Base-by-base conservation (phyloP, 345 rosid genomes). In the Brassica carinata region DNA sequence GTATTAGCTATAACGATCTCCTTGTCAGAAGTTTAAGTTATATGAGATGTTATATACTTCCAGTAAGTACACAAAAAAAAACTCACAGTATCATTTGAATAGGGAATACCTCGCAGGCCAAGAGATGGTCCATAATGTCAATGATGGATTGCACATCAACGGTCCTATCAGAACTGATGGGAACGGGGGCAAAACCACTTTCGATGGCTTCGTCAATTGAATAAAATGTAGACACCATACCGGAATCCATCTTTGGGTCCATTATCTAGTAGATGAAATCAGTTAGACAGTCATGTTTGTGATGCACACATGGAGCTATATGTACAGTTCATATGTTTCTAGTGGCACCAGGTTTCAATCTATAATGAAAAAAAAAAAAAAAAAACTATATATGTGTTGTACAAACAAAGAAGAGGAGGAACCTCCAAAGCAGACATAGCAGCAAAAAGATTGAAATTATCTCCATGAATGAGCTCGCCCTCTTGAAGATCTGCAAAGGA, bases 391-490 rank as follows among this genome's bases (percentile, higher is more conserved):
- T 8, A 59, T 19, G 11, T 3, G 1, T 61, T 10, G 43, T n/a
- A 43, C 15, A 17, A 27, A 73, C n/a, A 40, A 73, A 8, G 15
- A 64, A 13, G 43, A 14, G 61, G 7, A n/a, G 29, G 63, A 81
- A 95, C 99, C 99, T 95, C 99, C 64, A 95, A 83, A 23, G 99
- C 99, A 83, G 99, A 91, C 99, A 91, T 95, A 19, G 99, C 99
- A 36, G 99, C 99, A 77, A 85, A 93, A 79, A 95, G 98, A 89
- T 95, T 70, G 45, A 64, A 64, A 64, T 64, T 64, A 64, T 64
- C 69, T 64, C 94, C 97, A 79, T 91, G 92, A 64, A 93, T 86
- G 63, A 93, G 94, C 73, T 93, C 94, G 7, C 98, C 93, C n/a
- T 93, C 94, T 30, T 67, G 84, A 78, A 93, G 93, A 69, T 88